Evolutionary conservation across 1,284 basidiomycete genomes (phyloP).

Genomic region (Ustilago cynodontis): DNA sequence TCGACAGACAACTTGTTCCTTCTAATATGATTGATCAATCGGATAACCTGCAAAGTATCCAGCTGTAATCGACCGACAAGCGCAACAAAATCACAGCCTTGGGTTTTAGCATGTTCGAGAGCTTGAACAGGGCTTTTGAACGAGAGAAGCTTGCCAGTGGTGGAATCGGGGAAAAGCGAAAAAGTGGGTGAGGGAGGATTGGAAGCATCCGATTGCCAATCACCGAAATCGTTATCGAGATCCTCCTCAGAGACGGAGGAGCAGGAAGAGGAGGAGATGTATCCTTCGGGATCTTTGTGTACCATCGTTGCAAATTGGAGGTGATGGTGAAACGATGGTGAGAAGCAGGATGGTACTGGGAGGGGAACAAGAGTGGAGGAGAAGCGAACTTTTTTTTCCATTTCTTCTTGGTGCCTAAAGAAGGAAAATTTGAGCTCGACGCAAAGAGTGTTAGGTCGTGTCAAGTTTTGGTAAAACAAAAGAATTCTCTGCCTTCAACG

Average conservation of each 20-base stretch:
- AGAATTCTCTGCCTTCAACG: too few species aligned
- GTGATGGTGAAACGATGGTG: not conserved
- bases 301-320: slow-evolving; percentile 24
- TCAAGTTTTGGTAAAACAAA: too few species aligned
- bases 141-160: slow-evolving; percentile 14
- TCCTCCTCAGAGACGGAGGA: slow-evolving; percentile 36
- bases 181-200: slow-evolving; percentile 28
- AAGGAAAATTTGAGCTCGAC: slow-evolving; percentile 8
- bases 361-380: slow-evolving; percentile 12
- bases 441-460: not conserved
- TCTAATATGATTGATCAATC: slow-evolving; percentile 65
- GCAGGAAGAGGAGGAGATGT: slow-evolving; percentile 25
- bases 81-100: slow-evolving; percentile 59
- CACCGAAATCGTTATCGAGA: slow-evolving; percentile 53
- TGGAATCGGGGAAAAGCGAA: slow-evolving; percentile 25
- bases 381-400: slow-evolving; percentile 3
- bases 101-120: slow-evolving; percentile 47
- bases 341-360: too few species aligned
- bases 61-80: slow-evolving; percentile 48
- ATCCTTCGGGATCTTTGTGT: slow-evolving; percentile 42
- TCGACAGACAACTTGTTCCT: slow-evolving; percentile 31
- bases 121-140: slow-evolving; percentile 54
- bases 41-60: slow-evolving; percentile 65
- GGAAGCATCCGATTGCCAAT: slow-evolving; percentile 34
- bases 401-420: slow-evolving; percentile 1